A percentile compares a stretch with the other conserved stretches of the same genome.
Conservation (phyloP, 768 basidiomycete species). For the Hirschioporus abietinus region DNA sequence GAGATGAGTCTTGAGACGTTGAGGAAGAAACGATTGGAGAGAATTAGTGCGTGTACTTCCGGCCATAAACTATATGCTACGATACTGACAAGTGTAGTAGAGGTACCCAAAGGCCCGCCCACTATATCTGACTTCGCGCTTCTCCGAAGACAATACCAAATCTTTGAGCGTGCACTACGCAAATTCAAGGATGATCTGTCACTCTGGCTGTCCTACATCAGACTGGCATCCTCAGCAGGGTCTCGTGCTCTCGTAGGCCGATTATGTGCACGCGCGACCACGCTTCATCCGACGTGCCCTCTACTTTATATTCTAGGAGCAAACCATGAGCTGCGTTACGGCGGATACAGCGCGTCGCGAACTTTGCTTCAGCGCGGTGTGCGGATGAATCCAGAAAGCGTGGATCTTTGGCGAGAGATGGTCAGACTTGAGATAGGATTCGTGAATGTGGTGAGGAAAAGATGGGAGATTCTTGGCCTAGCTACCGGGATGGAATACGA, state of each 20-base stretch:
- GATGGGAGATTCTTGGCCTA: conserved; percentile 81
- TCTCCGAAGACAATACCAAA: conserved; percentile 78
- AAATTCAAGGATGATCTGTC: conserved; percentile 86
- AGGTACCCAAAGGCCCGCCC: conserved; percentile 40
- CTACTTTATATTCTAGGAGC: conserved; percentile 82
- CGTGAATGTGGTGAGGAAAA: conserved; percentile 68
- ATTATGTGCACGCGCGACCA: conserved; percentile 79
- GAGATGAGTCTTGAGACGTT: conserved; percentile 86
- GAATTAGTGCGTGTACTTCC: conserved; percentile 50
- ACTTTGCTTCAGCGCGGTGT: conserved; percentile 82
- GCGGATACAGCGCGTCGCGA: conserved; percentile 74
- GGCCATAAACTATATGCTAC: conserved; percentile 14
- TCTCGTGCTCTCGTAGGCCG: conserved; percentile 76
- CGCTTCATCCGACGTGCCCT: conserved; percentile 77
- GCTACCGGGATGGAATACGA: conserved; percentile 16
- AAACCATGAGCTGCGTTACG: conserved; percentile 70
- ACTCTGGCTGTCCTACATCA: conserved; percentile 86
- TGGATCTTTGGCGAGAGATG: conserved; percentile 85
- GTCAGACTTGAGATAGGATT: conserved; percentile 87
- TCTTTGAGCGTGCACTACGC: conserved; percentile 84
- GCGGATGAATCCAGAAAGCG: conserved; percentile 65
- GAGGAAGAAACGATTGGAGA: conserved; percentile 65
- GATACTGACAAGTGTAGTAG: conserved; percentile 27
- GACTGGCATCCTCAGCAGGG: conserved; percentile 74
- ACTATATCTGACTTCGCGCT: conserved; percentile 83